These are phyloP conservation scores for Rhynchosporium graminicola DNA, from an alignment of 2,329 filamentous ascomycete genomes.

Conservation along the genomic window DNA sequence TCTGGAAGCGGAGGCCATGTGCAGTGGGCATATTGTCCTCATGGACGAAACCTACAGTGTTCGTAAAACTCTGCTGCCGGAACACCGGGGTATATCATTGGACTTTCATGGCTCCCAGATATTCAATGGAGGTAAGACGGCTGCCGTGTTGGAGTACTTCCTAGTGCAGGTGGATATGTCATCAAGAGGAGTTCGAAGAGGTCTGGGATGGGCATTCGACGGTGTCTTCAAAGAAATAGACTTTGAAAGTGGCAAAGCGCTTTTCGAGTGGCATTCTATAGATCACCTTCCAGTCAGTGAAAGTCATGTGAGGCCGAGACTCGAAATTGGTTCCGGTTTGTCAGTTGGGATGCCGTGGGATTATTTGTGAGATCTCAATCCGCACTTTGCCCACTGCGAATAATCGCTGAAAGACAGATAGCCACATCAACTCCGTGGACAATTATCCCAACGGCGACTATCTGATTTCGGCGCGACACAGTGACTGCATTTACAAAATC, in stretches of 20 bases:
- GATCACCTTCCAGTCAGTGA: conserved; percentile 3
- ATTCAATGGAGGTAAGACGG: background rate
- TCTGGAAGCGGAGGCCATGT: background rate
- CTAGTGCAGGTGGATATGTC: background rate
- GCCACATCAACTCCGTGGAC: conserved; percentile 7
- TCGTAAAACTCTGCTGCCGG: background rate
- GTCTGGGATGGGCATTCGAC: background rate
- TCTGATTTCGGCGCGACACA: background rate
- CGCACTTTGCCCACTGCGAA: too few relatives aligned
- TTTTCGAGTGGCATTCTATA: conserved; percentile 16
- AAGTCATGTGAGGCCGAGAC: background rate
- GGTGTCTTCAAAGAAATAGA: conserved; percentile 6
- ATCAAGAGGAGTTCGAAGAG: background rate
- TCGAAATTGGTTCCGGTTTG: background rate
- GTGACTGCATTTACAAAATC: background rate
- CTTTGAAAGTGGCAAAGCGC: background rate
- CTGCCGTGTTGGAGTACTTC: background rate
- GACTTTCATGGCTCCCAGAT: background rate
- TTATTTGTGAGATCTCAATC: background rate
- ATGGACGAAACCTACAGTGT: background rate
- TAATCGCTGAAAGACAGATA: too few relatives aligned
- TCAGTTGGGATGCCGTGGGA: background rate
- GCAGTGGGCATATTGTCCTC: background rate
- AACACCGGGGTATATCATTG: background rate
- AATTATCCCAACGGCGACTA: conserved; percentile 3